phyloP scores from a whole-genome alignment of 2,329 filamentous ascomycete genomes.

The Diaporthe capsici region DNA sequence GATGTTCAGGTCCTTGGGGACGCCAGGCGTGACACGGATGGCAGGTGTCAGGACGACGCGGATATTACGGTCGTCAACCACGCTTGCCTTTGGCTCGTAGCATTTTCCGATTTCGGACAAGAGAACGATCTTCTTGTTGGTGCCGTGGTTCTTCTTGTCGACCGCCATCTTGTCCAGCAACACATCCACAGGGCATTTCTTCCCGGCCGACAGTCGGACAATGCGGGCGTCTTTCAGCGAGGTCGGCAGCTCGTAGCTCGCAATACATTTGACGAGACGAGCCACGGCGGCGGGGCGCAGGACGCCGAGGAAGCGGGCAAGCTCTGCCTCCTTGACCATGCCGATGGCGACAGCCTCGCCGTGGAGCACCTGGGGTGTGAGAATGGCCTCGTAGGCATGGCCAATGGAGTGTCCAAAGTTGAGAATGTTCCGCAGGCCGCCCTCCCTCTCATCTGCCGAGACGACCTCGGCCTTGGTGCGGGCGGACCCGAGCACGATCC shows the following conservation, averaged over 20 bases:
- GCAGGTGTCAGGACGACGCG: slow-evolving; percentile 86
- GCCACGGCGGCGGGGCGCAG: slow-evolving; percentile 90
- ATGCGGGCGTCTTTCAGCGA: slow-evolving; percentile 88
- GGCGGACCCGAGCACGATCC: slow-evolving; percentile 90
- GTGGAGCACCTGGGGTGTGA: slow-evolving; percentile 95
- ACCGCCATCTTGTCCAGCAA: slow-evolving; percentile 95
- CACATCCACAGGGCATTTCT: slow-evolving; percentile 87
- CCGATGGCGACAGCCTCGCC: slow-evolving; percentile 97
- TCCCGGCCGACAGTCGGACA: slow-evolving; percentile 85
- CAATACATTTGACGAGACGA: slow-evolving; percentile 90
- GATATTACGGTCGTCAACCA: slow-evolving; percentile 89
- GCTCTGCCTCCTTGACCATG: slow-evolving; percentile 97
- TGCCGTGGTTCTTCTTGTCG: slow-evolving; percentile 98
- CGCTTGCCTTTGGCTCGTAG: slow-evolving; percentile 87
- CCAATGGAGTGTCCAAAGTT: slow-evolving; percentile 99
- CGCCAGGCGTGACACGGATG: slow-evolving; percentile 79
- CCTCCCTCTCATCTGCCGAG: slow-evolving; percentile 93
- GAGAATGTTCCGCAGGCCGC: slow-evolving; percentile 91
- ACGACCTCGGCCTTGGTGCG: slow-evolving; percentile 95
- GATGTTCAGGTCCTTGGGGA: slow-evolving; percentile 75
- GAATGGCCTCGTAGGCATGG: slow-evolving; percentile 94
- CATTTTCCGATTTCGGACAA: slow-evolving; percentile 91
- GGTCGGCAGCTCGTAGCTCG: slow-evolving; percentile 92
- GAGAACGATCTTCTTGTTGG: slow-evolving; percentile 95
- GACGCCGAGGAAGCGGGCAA: slow-evolving; percentile 89